A percentile compares a stretch with the other conserved stretches of the same genome.
phyloP scores from a whole-genome alignment of 495 filamentous ascomycete genomes.

The Pyrenopolyporus hunteri region DNA sequence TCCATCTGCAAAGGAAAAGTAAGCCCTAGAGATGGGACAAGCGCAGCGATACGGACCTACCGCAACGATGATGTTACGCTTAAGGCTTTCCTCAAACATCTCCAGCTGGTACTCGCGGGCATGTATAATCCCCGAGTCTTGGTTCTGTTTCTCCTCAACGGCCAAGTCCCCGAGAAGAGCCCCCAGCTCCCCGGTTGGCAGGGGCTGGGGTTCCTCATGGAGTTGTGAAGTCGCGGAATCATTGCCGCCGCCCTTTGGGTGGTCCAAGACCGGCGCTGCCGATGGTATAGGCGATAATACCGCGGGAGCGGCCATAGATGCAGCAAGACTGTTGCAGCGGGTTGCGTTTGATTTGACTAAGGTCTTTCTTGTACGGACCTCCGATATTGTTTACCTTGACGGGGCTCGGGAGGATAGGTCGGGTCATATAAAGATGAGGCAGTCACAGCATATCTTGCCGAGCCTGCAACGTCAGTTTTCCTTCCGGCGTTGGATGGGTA shows the following conservation, averaged over 20 bases:
- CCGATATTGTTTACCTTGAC: background rate
- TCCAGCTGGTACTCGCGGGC: conserved; percentile 84
- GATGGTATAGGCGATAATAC: background rate
- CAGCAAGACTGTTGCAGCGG: background rate
- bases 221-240: background rate
- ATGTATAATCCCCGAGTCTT: conserved; percentile 40
- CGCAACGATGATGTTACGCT: conserved; percentile 81
- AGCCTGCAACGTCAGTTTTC: background rate
- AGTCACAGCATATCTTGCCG: background rate
- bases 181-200: background rate
- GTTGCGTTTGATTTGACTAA: background rate
- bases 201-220: background rate
- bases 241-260: conserved; percentile 8
- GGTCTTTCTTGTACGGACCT: background rate
- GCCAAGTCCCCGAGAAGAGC: background rate
- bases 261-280: background rate
- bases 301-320: background rate
- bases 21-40: background rate
- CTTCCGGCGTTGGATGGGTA: conserved; percentile 4
- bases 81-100: conserved; percentile 85
- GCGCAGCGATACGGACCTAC: conserved; percentile 52
- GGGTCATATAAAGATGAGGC: background rate
- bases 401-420: background rate
- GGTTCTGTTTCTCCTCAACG: background rate
- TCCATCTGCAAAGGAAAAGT: conserved; percentile 71